Evolutionary conservation across 148 eudicot genomes (phyloP), one percentile per base, ranked within the genome.

Genomic region (Pharnaceum exiguum): DNA sequence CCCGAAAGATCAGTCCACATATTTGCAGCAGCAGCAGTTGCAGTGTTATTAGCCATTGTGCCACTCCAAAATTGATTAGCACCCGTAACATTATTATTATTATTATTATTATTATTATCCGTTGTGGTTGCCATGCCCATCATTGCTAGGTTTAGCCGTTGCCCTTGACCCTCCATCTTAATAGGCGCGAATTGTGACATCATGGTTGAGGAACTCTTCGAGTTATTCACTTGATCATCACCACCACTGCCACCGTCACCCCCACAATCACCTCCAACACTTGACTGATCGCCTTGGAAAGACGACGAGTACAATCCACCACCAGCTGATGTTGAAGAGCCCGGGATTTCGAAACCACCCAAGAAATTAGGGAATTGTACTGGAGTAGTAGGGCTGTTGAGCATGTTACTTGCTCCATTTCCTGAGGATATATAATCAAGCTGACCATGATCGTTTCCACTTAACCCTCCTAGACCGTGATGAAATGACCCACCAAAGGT

Each of bases 1-100:
- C 86, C 83, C 0, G 82, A 70, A 57, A 78, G 70, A 23, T 76
- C 83, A 2, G 77, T 58, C 87, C 87, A 78, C 68, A 71, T 71
- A 10, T 42, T 71, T 5, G 64, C 44, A 17, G 42, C n/a, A 1
- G 12, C 25, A 26, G 13, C 39, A 28, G 19, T 13, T 2, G 36
- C 18, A 5, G 15, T 52, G 18, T 40, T 55, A 15, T 40, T 24
- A 4, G 46, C 49, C 45, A 39, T 36, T 37, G 36, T 53, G 31
- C 74, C 79, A 55, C 67, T 77, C 79, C 81, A 78, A 42, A 55
- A 70, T 45, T 75, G 81, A 45, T 63, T 73, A 62, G 32, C 73
- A 46, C 37, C 44, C 5, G 10, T 38, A 3, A n/a, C 48, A 29
- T 30, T 33, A 55, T 45, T 63, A 30, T 33, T 56, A 22, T 35